These are phyloP conservation scores for Gremmenia infestans DNA, from an alignment of 2,329 filamentous ascomycete species.

Conservation along the genomic window DNA sequence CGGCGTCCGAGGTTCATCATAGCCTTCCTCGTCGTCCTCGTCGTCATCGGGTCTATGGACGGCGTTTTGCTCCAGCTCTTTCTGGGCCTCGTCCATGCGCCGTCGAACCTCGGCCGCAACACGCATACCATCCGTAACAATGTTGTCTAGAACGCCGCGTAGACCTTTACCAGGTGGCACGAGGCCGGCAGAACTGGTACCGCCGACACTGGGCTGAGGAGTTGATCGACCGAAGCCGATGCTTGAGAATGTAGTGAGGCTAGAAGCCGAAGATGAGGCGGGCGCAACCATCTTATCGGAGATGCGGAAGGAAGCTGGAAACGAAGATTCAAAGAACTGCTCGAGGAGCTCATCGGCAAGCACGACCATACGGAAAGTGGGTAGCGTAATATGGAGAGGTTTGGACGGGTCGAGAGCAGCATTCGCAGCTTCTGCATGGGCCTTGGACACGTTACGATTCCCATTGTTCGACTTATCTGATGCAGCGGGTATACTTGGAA, in stretches of 20 bases:
- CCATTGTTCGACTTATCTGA: conserved; percentile 7
- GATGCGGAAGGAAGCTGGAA: conserved; percentile 87
- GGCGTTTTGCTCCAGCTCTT: conserved; percentile 80
- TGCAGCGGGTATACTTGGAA: conserved; percentile 21
- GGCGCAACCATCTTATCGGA: conserved; percentile 51
- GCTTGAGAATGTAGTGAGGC: conserved; percentile 81
- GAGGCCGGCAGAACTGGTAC: conserved; percentile 26
- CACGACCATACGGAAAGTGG: conserved; percentile 98
- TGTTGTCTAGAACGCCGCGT: conserved; percentile 90
- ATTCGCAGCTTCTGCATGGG: conserved; percentile 74
- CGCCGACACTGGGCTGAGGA: conserved; percentile 33
- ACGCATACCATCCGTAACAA: conserved; percentile 94
- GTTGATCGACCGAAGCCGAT: conserved; percentile 52
- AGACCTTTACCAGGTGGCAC: conserved; percentile 62
- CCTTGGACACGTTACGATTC: conserved; percentile 48
- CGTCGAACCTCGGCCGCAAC: conserved; percentile 88
- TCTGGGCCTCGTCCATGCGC: conserved; percentile 92
- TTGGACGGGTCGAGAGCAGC: conserved; percentile 87
- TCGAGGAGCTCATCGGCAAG: conserved; percentile 93
- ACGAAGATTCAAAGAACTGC: conserved; percentile 95
- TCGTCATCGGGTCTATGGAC: conserved; percentile 63
- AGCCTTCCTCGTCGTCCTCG: conserved; percentile 64
- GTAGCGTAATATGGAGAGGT: conserved; percentile 90
- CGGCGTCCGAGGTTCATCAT: conserved; percentile 40
- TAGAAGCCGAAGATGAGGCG: conserved; percentile 51